phyloP scores from a whole-genome alignment of 2,329 filamentous ascomycete species.

The Aspergillus costaricaensis region DNA sequence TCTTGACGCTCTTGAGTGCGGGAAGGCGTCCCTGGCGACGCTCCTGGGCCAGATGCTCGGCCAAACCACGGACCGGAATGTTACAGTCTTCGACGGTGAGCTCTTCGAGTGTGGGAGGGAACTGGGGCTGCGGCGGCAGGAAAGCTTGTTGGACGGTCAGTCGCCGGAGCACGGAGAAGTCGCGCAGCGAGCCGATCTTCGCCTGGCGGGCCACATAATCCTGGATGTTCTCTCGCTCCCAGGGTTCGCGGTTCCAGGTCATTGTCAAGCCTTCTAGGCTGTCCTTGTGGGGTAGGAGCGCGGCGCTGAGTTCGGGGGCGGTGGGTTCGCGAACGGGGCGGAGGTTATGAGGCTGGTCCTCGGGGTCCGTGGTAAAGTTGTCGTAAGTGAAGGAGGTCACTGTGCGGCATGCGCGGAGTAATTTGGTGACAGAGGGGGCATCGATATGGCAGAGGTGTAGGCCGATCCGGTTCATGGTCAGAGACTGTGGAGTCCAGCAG shows the following conservation, averaged over 20 bases:
- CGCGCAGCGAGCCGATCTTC: slow-evolving; percentile 23
- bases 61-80: slow-evolving; percentile 21
- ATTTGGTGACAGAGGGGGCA: slow-evolving; percentile 8
- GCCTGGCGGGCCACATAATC: slow-evolving; percentile 4
- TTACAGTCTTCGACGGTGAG: slow-evolving; percentile 27
- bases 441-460: slow-evolving; percentile 19
- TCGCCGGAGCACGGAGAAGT: slow-evolving; percentile 22
- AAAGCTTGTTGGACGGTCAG: slow-evolving; percentile 21
- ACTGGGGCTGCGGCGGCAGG: slow-evolving; percentile 25
- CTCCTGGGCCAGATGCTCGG: slow-evolving; percentile 23
- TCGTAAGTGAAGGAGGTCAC: slow-evolving; percentile 17
- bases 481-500: slow-evolving; percentile 11
- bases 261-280: slow-evolving; percentile 20
- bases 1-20: slow-evolving; percentile 15
- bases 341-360: neutral
- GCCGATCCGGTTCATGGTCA: slow-evolving; percentile 7
- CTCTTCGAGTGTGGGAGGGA: slow-evolving; percentile 18
- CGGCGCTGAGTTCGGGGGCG: slow-evolving; percentile 18
- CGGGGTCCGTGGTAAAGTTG: slow-evolving; percentile 11
- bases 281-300: slow-evolving; percentile 23
- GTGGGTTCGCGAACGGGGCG: slow-evolving; percentile 15
- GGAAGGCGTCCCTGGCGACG: slow-evolving; percentile 23
- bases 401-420: slow-evolving; percentile 18
- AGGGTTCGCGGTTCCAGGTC: slow-evolving; percentile 11
- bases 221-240: slow-evolving; percentile 1